These are phyloP conservation scores for Pseudogymnoascus sp. DNA, from an alignment of 2,329 filamentous ascomycete species.

Conservation along the genomic window DNA sequence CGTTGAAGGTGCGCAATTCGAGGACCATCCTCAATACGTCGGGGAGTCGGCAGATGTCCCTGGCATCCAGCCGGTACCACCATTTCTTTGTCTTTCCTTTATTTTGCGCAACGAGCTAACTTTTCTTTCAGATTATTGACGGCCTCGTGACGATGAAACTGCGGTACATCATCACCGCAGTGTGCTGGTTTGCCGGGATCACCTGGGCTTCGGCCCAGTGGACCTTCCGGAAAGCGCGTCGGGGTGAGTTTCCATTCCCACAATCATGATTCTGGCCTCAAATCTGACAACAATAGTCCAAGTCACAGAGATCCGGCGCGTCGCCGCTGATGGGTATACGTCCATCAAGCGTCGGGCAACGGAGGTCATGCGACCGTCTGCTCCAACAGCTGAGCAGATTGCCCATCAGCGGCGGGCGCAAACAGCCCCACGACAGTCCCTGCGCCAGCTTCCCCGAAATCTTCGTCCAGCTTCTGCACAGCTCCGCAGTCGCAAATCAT, in stretches of 20 bases:
- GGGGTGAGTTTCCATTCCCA: neutral
- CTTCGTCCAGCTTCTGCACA: neutral
- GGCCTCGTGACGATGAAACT: neutral
- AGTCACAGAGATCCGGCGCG: neutral
- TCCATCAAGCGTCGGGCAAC: constrained; percentile 1
- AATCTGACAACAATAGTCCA: neutral
- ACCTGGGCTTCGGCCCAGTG: neutral
- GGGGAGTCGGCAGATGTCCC: neutral
- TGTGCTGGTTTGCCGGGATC: neutral
- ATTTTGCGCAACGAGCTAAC: neutral
- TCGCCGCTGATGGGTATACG: neutral
- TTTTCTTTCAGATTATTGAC: neutral
- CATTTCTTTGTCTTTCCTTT: neutral
- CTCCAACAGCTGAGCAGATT: neutral
- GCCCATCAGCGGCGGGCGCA: neutral
- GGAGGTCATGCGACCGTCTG: neutral
- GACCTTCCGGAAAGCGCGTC: neutral
- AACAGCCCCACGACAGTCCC: neutral
- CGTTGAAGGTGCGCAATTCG: neutral
- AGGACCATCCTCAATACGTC: neutral
- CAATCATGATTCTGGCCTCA: neutral
- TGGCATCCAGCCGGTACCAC: neutral
- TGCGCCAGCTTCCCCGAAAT: neutral
- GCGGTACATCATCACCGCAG: neutral
- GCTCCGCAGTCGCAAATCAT: neutral